phyloP scores from a whole-genome alignment of 495 filamentous ascomycete genomes.

The Penicillium arizonense region DNA sequence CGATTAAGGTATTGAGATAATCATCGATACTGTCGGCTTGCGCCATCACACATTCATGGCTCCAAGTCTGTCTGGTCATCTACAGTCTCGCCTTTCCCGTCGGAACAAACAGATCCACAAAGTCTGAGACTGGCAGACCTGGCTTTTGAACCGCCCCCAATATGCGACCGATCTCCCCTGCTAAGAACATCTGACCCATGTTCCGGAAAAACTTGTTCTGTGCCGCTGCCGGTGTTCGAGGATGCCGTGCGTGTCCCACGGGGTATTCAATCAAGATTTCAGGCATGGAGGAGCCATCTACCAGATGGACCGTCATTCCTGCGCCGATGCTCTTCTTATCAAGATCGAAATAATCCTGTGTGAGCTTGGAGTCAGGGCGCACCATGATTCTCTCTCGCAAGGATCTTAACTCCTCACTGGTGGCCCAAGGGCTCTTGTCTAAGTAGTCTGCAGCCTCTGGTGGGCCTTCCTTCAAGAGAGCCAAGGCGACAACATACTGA shows the following conservation, averaged over 20 bases:
- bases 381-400: constrained; percentile 32
- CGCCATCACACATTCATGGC: too few relatives aligned
- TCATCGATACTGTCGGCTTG: too few relatives aligned
- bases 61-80: neutral
- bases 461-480: constrained; percentile 32
- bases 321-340: constrained; percentile 24
- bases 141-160: constrained; percentile 57
- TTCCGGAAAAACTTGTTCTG: constrained; percentile 77
- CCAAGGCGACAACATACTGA: constrained; percentile 40
- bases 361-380: constrained; percentile 27
- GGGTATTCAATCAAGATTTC: constrained; percentile 86
- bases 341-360: constrained; percentile 33
- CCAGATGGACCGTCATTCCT: constrained; percentile 24
- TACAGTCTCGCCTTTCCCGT: constrained; percentile 6
- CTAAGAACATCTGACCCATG: constrained; percentile 62
- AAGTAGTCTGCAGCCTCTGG: constrained; percentile 35
- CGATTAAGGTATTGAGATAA: constrained; percentile 17
- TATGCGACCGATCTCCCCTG: constrained; percentile 62
- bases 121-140: constrained; percentile 66
- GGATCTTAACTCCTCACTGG: constrained; percentile 15
- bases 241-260: constrained; percentile 70
- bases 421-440: constrained; percentile 35
- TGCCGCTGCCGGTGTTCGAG: constrained; percentile 74
- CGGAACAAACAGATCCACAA: constrained; percentile 64
- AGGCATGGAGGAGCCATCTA: constrained; percentile 47